Conservation (phyloP, 1,284 basidiomycete species). For the Porodaedalea pini region DNA sequence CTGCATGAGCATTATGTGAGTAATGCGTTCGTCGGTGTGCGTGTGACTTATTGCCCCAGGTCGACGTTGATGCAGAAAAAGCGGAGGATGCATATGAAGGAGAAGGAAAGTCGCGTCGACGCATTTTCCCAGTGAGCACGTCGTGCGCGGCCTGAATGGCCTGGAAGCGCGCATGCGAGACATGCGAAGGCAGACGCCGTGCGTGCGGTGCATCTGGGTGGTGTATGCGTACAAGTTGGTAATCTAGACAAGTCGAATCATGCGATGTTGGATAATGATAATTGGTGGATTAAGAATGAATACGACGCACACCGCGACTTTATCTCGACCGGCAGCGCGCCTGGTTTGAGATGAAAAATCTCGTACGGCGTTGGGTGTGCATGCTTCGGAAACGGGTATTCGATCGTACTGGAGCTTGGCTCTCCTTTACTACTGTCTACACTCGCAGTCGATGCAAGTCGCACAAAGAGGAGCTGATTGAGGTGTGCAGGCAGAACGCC, state of each 20-base stretch:
- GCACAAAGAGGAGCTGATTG: not conserved
- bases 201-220: slow-evolving; percentile 44
- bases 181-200: slow-evolving; percentile 31
- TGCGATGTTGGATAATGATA: not conserved
- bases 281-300: not conserved
- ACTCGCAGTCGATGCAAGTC: slow-evolving; percentile 5
- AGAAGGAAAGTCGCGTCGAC: not conserved
- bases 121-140: slow-evolving; percentile 33
- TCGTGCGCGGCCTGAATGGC: slow-evolving; percentile 49
- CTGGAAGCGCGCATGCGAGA: slow-evolving; percentile 46
- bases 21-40: slow-evolving; percentile 4
- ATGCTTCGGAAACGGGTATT: slow-evolving; percentile 38
- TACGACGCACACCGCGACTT: slow-evolving; percentile 46
- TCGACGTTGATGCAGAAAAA: not conserved
- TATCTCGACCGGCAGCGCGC: slow-evolving; percentile 43
- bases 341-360: slow-evolving; percentile 48
- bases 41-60: not conserved
- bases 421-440: not conserved
- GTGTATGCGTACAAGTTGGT: slow-evolving; percentile 50
- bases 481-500: not conserved
- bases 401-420: not conserved
- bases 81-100: not conserved
- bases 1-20: slow-evolving; percentile 14
- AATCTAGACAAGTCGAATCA: slow-evolving; percentile 35
- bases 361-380: slow-evolving; percentile 45